A percentile compares a stretch with the other conserved stretches of the same genome.
phyloP scores from a whole-genome alignment of 371 early-diverging fungal species.

The Mucor sp. region DNA sequence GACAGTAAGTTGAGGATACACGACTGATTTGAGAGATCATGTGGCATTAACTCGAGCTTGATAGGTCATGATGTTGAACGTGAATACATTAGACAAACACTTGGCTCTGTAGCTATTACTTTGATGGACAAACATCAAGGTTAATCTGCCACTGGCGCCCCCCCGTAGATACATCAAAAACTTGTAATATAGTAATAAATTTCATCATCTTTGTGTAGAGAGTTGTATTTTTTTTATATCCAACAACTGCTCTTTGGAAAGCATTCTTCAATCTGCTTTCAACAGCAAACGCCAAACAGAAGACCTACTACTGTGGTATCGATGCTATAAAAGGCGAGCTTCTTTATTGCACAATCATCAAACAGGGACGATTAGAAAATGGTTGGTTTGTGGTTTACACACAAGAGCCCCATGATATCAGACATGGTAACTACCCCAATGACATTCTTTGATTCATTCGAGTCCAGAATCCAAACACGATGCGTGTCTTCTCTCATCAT shows the following conservation, averaged over 20 bases:
- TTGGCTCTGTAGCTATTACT: slow-evolving; percentile 51
- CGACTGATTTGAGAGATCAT: neutral
- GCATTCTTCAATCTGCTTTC: too few species aligned
- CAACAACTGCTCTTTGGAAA: too few species aligned
- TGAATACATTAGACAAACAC: slow-evolving; percentile 51
- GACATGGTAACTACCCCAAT: slow-evolving; percentile 59
- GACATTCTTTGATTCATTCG: slow-evolving; percentile 29
- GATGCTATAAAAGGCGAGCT: too few species aligned
- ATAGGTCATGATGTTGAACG: slow-evolving; percentile 55
- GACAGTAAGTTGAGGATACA: slow-evolving; percentile 56
- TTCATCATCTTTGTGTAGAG: neutral
- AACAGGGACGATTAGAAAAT: slow-evolving; percentile 9
- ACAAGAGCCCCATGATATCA: slow-evolving; percentile 48
- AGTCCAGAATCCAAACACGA: slow-evolving; percentile 58
- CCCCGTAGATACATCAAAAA: neutral
- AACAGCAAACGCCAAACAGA: neutral
- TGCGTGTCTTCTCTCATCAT: slow-evolving; percentile 51
- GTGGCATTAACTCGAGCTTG: neutral
- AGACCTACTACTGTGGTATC: too few species aligned
- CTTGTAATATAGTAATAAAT: slow-evolving; percentile 1
- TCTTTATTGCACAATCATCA: slow-evolving; percentile 22
- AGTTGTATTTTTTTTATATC: neutral
- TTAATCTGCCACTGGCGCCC: neutral
- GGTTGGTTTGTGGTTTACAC: slow-evolving; percentile 17
- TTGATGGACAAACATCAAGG: slow-evolving; percentile 42